These are phyloP conservation scores for Cephalotrichum gorgonifer DNA, from an alignment of 2,329 filamentous ascomycete species.

Conservation along the genomic window DNA sequence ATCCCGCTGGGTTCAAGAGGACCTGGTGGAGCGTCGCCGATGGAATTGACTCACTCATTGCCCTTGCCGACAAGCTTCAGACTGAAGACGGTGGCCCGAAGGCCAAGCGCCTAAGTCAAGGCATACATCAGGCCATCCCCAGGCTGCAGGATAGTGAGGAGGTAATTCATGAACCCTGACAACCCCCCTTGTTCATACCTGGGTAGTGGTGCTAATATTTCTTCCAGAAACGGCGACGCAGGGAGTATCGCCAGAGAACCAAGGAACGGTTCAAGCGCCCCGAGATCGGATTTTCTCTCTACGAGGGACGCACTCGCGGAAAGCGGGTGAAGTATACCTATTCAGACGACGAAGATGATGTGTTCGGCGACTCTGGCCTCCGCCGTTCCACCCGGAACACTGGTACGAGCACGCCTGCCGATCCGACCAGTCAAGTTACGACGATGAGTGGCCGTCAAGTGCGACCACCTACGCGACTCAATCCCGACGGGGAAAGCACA, in stretches of 20 bases:
- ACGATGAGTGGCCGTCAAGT: constrained; percentile 87
- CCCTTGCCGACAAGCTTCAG: constrained; percentile 65
- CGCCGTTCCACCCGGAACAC: constrained; percentile 68
- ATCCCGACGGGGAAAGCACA: constrained; percentile 47
- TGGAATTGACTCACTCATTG: constrained; percentile 74
- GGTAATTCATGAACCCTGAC: no score
- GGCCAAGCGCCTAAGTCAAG: constrained; percentile 66
- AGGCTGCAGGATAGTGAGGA: constrained; percentile 91
- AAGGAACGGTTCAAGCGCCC: constrained; percentile 82
- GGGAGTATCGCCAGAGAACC: constrained; percentile 79
- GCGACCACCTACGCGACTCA: constrained; percentile 54
- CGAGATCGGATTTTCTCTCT: constrained; percentile 82
- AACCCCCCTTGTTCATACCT: no score
- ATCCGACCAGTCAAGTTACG: constrained; percentile 49
- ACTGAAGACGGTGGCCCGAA: constrained; percentile 70
- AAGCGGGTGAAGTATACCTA: constrained; percentile 97
- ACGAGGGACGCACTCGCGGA: constrained; percentile 90
- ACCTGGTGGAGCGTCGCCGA: constrained; percentile 94
- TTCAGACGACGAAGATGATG: constrained; percentile 75
- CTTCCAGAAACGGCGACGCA: constrained; percentile 72
- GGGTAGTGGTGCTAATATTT: constrained; percentile 9
- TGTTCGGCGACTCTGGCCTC: constrained; percentile 42
- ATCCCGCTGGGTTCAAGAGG: constrained; percentile 61
- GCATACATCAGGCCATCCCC: constrained; percentile 70
- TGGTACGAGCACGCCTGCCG: constrained; percentile 60